Percentiles rank a stretch among this genome's conserved stretches.
Evolutionary conservation across 345 rosid genomes (phyloP).

Genomic region (Alliaria petiolata): DNA sequence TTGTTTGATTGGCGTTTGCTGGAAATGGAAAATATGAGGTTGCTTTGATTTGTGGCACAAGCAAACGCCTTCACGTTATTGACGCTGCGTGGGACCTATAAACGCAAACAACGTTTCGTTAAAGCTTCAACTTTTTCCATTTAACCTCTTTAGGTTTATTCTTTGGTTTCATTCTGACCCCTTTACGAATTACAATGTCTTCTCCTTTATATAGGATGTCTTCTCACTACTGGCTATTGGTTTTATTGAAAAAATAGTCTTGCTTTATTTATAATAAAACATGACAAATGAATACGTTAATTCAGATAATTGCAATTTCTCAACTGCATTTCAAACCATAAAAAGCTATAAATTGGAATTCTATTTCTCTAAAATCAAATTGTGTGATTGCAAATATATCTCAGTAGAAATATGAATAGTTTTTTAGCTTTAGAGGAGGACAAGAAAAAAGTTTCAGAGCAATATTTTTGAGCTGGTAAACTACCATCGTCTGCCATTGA

Average conservation of each 20-base stretch:
- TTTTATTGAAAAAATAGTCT: background rate
- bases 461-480: too few relatives aligned
- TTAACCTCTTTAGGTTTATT: too few relatives aligned
- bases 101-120: conserved; percentile 19
- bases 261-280: background rate
- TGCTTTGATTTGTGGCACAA: conserved; percentile 27
- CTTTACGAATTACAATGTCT: too few relatives aligned
- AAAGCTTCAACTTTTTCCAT: conserved; percentile 5
- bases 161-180: background rate
- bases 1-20: conserved; percentile 23
- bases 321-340: background rate
- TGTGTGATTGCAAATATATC: background rate
- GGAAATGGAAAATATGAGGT: conserved; percentile 22
- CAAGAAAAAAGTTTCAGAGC: background rate
- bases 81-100: conserved; percentile 24
- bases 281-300: background rate
- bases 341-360: background rate
- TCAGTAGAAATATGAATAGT: background rate
- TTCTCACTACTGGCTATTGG: background rate
- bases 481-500: background rate
- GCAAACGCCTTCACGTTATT: conserved; percentile 32
- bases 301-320: background rate
- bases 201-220: background rate
- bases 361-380: background rate
- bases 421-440: background rate